Evolutionary conservation across 2,329 filamentous ascomycete genomes (phyloP).

Genomic region (Dactylellina drechsleri): DNA sequence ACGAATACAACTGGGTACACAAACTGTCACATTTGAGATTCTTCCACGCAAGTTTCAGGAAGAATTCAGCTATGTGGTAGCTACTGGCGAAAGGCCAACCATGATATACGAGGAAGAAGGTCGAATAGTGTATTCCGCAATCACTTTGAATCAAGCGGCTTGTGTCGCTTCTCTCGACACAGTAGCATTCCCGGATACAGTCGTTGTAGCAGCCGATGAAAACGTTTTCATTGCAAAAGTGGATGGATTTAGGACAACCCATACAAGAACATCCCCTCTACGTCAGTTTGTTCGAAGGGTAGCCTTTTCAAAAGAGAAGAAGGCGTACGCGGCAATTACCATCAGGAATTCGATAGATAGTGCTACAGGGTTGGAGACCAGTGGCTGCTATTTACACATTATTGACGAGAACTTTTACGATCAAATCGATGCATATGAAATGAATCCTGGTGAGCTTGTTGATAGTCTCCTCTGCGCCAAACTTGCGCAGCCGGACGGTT

Average conservation of each 20-base stretch:
- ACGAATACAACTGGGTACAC: constrained; percentile 83
- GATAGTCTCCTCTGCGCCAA: constrained; percentile 84
- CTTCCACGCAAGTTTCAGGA: constrained; percentile 72
- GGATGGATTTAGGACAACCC: constrained; percentile 85
- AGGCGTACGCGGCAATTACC: constrained; percentile 86
- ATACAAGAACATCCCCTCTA: constrained; percentile 82
- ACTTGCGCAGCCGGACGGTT: constrained; percentile 70
- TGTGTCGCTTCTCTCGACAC: constrained; percentile 84
- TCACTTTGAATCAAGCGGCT: constrained; percentile 86
- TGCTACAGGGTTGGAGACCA: constrained; percentile 71
- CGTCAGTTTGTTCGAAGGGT: constrained; percentile 85
- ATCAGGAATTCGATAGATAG: constrained; percentile 75
- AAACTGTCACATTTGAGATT: constrained; percentile 82
- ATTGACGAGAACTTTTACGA: constrained; percentile 91
- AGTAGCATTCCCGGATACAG: constrained; percentile 79
- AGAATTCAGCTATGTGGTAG: constrained; percentile 82
- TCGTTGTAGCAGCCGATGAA: constrained; percentile 80
- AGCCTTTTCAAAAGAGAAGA: constrained; percentile 81
- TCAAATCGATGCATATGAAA: constrained; percentile 74
- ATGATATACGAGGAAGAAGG: constrained; percentile 91
- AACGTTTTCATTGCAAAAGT: constrained; percentile 83
- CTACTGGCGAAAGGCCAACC: constrained; percentile 92
- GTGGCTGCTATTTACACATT: constrained; percentile 83
- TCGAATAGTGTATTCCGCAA: constrained; percentile 88
- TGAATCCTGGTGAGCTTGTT: constrained; percentile 78